These are phyloP conservation scores for Hemerocallis citrina DNA, from an alignment of 106 monocot species.

Conservation along the genomic window DNA sequence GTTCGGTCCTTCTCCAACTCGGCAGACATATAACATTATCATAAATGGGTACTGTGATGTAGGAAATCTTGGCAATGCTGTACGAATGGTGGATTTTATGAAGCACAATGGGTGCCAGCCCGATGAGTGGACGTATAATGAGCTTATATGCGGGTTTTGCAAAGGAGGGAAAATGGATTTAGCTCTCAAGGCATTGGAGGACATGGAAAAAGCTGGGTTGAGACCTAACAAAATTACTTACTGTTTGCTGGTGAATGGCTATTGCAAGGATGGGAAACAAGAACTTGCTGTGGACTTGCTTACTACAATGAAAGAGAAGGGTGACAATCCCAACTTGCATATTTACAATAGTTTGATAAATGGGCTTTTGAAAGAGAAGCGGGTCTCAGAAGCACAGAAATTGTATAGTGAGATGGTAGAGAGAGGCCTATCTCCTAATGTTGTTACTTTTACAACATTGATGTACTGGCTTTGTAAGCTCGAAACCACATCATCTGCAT, in stretches of 20 bases:
- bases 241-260: constrained; percentile 68
- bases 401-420: constrained; percentile 35
- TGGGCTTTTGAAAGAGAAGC: constrained; percentile 56
- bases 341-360: constrained; percentile 72
- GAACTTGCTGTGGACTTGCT: constrained; percentile 51
- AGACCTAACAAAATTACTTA: constrained; percentile 60
- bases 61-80: constrained; percentile 55
- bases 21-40: constrained; percentile 72
- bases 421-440: constrained; percentile 42
- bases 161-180: constrained; percentile 47
- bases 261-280: constrained; percentile 61
- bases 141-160: constrained; percentile 66
- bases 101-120: constrained; percentile 39
- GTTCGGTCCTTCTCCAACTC: constrained; percentile 38
- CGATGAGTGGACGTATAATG: constrained; percentile 79
- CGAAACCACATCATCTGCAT: constrained; percentile 35
- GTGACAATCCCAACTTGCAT: constrained; percentile 45
- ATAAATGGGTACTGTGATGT: constrained; percentile 62
- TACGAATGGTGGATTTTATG: constrained; percentile 68
- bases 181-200: constrained; percentile 38
- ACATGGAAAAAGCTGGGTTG: constrained; percentile 53
- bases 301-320: constrained; percentile 39
- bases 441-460: constrained; percentile 71
- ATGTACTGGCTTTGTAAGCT: constrained; percentile 73
- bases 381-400: constrained; percentile 34